Evolutionary conservation across 2,329 filamentous ascomycete genomes (phyloP).

Genomic region (Penicillium frequentans): DNA sequence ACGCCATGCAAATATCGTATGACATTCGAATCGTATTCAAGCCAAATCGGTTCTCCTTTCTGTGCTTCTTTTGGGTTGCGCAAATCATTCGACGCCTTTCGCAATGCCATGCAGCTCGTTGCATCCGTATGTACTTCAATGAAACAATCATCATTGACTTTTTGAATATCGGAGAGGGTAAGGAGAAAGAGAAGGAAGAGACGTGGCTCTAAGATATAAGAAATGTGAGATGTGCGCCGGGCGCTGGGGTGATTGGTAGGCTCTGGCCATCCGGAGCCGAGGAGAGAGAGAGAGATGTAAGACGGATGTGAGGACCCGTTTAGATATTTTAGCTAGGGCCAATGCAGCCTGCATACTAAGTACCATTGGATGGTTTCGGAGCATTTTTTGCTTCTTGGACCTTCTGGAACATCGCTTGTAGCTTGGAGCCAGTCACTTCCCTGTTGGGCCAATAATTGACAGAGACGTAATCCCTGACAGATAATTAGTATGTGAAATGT

Average conservation of each 20-base stretch:
- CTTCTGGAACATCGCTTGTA: conserved; percentile 41
- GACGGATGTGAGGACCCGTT: not conserved
- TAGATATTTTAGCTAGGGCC: not conserved
- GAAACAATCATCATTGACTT: conserved; percentile 9
- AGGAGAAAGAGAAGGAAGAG: not conserved
- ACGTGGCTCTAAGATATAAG: not conserved
- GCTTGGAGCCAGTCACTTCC: conserved; percentile 37
- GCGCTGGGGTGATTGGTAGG: not conserved
- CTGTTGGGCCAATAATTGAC: conserved; percentile 49
- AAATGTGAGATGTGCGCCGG: not conserved
- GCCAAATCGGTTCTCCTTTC: conserved; percentile 13
- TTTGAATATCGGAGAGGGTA: not conserved
- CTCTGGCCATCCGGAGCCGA: not conserved
- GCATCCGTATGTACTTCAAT: conserved; percentile 26
- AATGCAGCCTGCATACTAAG: conserved; percentile 11
- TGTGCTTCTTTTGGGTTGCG: conserved; percentile 15
- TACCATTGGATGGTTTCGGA: conserved; percentile 27
- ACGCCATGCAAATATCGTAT: conserved; percentile 26
- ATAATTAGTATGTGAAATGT: conserved; percentile 21
- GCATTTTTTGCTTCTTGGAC: conserved; percentile 33
- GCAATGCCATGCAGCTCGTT: conserved; percentile 25
- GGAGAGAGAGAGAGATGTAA: not conserved
- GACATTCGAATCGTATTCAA: conserved; percentile 20
- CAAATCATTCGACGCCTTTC: conserved; percentile 25
- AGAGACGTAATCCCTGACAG: conserved; percentile 45